Evolutionary conservation across 75 land plant genomes (phyloP), one percentile per base, ranked within the genome.

Genomic region (Picea glauca): DNA sequence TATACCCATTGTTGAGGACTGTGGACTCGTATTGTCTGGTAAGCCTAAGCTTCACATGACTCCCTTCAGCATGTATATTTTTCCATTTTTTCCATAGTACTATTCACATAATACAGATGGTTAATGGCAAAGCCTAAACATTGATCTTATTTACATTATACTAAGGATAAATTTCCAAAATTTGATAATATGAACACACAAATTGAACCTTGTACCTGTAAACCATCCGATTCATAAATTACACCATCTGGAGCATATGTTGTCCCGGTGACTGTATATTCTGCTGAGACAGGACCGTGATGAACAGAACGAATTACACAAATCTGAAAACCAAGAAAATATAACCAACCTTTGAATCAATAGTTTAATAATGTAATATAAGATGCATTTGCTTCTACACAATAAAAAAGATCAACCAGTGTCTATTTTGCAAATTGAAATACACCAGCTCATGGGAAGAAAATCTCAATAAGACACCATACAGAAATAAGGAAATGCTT

Each of bases 201-300:
- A 77, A 66, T 8, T 15, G 13, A 35, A 6, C 17, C 30, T 57
- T 54, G 11, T 78, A 93, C 99, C 99, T 91, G 95, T 60, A 81
- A 58, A 20, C 98, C 95, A 60, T 74, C 72, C 43, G 82, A 67
- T 82, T 93, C 93, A 80, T 78, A 83, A 31, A 97, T 86, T 59
- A 86, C 43, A 7, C 99, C 99, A 5, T 97, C 99, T 26, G 99
- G 99, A 26, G 98, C 95, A 86, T 91, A 97, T 40, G 99, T 94
- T 74, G 98, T 93, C 38, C 99, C 99, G 76, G 86, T 91, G 26
- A 97, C 91, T 73, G 78, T 72, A 72, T 86, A 97, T 61, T 97
- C 96, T 33, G 83, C 32, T n/a, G 87, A 77, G 8, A 87, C 68
- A 32, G 98, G 82, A 65, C 91, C 86, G 26, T 68, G 90, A 76